Evolutionary conservation across 306 rosid species (phyloP).

Genomic region (Vigna reflexopilosa): DNA sequence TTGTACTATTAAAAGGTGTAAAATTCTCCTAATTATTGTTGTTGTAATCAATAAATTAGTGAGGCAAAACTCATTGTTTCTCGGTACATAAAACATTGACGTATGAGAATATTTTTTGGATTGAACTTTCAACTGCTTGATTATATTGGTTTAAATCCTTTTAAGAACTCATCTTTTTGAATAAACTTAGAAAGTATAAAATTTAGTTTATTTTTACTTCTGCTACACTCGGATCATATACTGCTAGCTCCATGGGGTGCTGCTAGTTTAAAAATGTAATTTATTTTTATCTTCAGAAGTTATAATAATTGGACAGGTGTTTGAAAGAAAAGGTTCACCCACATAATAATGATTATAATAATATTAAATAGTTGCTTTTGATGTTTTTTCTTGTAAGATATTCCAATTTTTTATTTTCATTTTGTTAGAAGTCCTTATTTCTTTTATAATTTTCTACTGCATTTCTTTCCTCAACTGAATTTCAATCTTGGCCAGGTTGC

Average conservation of each 20-base stretch:
- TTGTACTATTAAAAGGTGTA: conserved; percentile 42
- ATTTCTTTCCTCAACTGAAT: neutral
- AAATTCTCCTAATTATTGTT: conserved; percentile 44
- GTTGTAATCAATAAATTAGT: conserved; percentile 50
- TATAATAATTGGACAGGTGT: neutral
- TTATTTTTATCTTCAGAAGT: neutral
- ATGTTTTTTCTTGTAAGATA: neutral
- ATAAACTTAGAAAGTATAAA: neutral
- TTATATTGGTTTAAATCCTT: conserved; percentile 30
- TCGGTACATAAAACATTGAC: conserved; percentile 45
- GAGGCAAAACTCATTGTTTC: conserved; percentile 49
- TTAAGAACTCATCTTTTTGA: neutral
- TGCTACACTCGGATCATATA: neutral
- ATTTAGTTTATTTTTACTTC: neutral
- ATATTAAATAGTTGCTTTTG: neutral
- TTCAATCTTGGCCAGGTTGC: no score
- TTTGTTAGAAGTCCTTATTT: neutral
- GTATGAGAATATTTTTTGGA: conserved; percentile 19
- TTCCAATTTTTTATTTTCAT: neutral
- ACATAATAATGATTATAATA: no score
- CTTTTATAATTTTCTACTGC: neutral
- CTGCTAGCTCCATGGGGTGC: neutral
- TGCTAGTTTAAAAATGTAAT: neutral
- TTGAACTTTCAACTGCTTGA: conserved; percentile 12
- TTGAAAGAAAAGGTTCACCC: neutral